A percentile compares a stretch with the other conserved stretches of the same genome.
Evolutionary conservation across 305 asterid species (phyloP).

Genomic region (Nicotiana rustica): DNA sequence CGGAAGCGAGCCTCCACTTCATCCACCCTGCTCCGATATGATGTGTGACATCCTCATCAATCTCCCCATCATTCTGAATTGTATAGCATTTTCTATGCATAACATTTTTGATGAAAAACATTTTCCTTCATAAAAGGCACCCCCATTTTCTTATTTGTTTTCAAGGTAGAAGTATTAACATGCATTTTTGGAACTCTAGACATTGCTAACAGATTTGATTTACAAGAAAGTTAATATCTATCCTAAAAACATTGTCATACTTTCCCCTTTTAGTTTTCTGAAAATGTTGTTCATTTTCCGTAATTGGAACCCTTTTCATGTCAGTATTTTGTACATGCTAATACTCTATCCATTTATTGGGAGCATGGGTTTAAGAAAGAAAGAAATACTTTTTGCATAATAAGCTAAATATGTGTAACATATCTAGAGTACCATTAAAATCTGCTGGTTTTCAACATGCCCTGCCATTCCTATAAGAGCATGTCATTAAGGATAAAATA

Average conservation of each 20-base stretch:
- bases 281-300: not conserved
- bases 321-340: not conserved
- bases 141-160: not conserved
- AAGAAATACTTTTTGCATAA: conserved; percentile 13
- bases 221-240: conserved; percentile 11
- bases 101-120: not conserved
- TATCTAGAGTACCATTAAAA: conserved; percentile 24
- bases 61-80: no score
- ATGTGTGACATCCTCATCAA: no score
- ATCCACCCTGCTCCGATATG: no score
- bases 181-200: not conserved
- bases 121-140: not conserved
- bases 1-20: no score
- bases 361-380: not conserved
- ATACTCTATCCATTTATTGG: not conserved
- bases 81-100: not conserved
- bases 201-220: not conserved
- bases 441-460: conserved; percentile 16
- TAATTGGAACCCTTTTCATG: not conserved
- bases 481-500: not conserved
- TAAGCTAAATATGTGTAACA: not conserved
- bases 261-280: conserved; percentile 20
- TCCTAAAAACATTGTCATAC: not conserved
- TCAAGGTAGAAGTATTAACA: not conserved
- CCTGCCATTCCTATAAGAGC: not conserved